A percentile compares a stretch with the other conserved stretches of the same genome.
Conservation (phyloP, 768 basidiomycete genomes). For the Sarcodon aspratus region DNA sequence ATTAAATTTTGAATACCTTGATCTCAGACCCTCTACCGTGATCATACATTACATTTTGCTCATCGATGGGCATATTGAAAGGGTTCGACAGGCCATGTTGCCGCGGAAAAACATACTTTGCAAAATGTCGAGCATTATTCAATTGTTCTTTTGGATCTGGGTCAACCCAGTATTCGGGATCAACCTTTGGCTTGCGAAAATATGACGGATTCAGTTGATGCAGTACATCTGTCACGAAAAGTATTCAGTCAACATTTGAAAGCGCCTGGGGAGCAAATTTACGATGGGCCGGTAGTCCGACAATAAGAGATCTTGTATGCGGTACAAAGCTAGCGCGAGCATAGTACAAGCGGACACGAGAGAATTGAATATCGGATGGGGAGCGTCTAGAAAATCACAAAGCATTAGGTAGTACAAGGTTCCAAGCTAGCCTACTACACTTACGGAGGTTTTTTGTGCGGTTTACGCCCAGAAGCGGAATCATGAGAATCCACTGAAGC, state of each 20-base stretch:
- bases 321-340: slow-evolving; percentile 44
- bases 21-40: slow-evolving; percentile 60
- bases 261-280: slow-evolving; percentile 9
- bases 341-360: slow-evolving; percentile 57
- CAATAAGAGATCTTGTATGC: slow-evolving; percentile 33
- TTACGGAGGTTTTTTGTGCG: too few species aligned
- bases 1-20: slow-evolving; percentile 29
- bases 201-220: slow-evolving; percentile 43
- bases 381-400: too few species aligned
- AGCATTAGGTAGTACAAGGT: too few species aligned
- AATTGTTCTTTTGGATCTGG: slow-evolving; percentile 35
- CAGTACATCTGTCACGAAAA: slow-evolving; percentile 41
- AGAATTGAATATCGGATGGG: slow-evolving; percentile 32
- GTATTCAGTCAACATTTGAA: too few species aligned
- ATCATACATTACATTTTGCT: slow-evolving; percentile 32
- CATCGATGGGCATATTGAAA: slow-evolving; percentile 26
- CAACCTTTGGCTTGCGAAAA: slow-evolving; percentile 16
- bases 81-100: slow-evolving; percentile 60
- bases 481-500: too few species aligned
- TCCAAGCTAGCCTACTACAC: too few species aligned
- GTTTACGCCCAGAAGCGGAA: too few species aligned
- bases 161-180: slow-evolving; percentile 23
- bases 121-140: slow-evolving; percentile 45
- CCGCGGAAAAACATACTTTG: slow-evolving; percentile 80
- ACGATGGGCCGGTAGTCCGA: slow-evolving; percentile 68